Evolutionary conservation across 768 basidiomycete genomes (phyloP).

Genomic region (Leccinum longicurvipes): DNA sequence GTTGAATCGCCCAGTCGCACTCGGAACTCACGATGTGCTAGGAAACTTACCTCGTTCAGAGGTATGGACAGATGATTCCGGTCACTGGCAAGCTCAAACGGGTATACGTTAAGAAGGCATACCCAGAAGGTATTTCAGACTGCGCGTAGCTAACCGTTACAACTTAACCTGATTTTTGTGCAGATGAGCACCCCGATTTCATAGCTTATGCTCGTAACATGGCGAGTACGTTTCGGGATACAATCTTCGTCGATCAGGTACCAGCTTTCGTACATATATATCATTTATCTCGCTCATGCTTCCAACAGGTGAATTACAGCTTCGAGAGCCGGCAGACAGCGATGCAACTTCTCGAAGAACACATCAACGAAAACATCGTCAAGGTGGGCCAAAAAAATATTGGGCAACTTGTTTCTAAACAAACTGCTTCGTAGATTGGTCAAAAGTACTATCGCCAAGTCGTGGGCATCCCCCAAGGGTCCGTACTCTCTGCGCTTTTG

Average conservation of each 20-base stretch:
- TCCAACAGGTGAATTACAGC: slow-evolving; percentile 49
- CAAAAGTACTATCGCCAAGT: slow-evolving; percentile 78
- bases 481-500: slow-evolving; percentile 88
- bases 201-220: slow-evolving; percentile 64
- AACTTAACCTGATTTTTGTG: not conserved
- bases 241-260: slow-evolving; percentile 86
- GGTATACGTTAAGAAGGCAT: slow-evolving; percentile 55
- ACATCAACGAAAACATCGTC: slow-evolving; percentile 90
- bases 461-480: slow-evolving; percentile 97
- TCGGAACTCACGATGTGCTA: slow-evolving; percentile 27
- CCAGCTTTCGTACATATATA: not conserved
- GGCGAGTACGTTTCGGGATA: slow-evolving; percentile 63
- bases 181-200: slow-evolving; percentile 79
- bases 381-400: slow-evolving; percentile 47
- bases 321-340: slow-evolving; percentile 52
- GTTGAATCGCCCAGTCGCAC: not conserved
- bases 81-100: slow-evolving; percentile 56
- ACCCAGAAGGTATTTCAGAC: slow-evolving; percentile 54
- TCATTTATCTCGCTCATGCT: not conserved
- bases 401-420: not conserved
- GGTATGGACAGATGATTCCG: slow-evolving; percentile 63
- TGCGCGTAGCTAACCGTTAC: not conserved
- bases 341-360: slow-evolving; percentile 76
- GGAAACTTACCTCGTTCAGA: slow-evolving; percentile 72
- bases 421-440: slow-evolving; percentile 57